Conservation (phyloP, 2,329 filamentous ascomycete genomes). For the Xylaria digitata region DNA sequence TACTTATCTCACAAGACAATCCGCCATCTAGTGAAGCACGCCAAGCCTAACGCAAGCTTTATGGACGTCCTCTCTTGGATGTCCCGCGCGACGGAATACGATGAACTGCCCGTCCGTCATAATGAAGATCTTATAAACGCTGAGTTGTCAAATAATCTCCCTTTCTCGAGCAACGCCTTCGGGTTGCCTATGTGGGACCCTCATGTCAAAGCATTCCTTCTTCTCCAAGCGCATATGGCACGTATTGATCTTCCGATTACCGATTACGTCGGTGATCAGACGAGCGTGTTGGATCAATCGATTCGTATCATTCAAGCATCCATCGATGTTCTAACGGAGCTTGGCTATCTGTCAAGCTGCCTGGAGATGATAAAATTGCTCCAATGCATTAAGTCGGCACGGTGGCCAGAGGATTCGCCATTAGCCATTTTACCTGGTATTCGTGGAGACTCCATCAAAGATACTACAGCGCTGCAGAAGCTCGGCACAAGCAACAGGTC, state of each 20-base stretch:
- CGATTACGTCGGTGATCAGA: conserved; percentile 96
- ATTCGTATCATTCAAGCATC: conserved; percentile 97
- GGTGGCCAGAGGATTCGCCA: conserved; percentile 87
- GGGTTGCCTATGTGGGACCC: conserved; percentile 97
- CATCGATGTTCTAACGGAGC: conserved; percentile 91
- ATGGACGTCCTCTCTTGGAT: conserved; percentile 90
- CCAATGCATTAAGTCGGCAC: conserved; percentile 90
- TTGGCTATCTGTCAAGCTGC: conserved; percentile 83
- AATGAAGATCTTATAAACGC: conserved; percentile 98
- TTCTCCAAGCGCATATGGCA: conserved; percentile 95
- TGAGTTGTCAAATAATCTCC: conserved; percentile 84
- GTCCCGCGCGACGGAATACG: conserved; percentile 92
- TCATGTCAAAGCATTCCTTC: conserved; percentile 93
- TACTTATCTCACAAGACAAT: conserved; percentile 97
- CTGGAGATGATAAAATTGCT: conserved; percentile 85
- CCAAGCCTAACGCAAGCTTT: conserved; percentile 80
- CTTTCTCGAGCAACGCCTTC: conserved; percentile 68
- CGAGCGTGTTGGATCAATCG: conserved; percentile 89
- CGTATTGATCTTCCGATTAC: conserved; percentile 92
- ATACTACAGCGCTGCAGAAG: conserved; percentile 55
- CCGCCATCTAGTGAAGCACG: conserved; percentile 81
- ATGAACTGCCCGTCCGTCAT: conserved; percentile 96
- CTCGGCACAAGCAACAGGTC: conserved; percentile 45
- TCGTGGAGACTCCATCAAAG: conserved; percentile 56
- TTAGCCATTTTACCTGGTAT: conserved; percentile 84